phyloP scores from a whole-genome alignment of 1,284 basidiomycete species.

The Malassezia dermatis region DNA sequence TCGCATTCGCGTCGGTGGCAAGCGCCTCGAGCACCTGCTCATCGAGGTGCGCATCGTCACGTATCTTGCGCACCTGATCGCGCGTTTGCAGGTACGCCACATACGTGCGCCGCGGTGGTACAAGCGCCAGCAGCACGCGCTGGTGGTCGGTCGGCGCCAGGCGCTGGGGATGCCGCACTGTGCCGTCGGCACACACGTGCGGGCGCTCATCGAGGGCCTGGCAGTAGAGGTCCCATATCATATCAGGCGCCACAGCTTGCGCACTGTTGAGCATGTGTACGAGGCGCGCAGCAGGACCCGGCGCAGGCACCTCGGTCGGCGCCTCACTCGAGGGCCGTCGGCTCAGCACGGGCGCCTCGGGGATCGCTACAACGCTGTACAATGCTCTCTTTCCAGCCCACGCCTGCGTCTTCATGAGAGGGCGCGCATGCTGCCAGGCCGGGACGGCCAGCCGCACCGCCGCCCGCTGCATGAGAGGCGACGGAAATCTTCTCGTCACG shows the following conservation, averaged over 20 bases:
- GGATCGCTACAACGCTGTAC: slow-evolving; percentile 1
- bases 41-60: not conserved
- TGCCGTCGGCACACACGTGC: not conserved
- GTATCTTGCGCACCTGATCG: not conserved
- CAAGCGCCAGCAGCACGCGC: slow-evolving; percentile 10
- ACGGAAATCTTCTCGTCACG: not conserved
- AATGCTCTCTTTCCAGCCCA: not conserved
- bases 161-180: slow-evolving; percentile 3
- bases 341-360: not conserved
- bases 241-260: slow-evolving; percentile 1
- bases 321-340: not conserved
- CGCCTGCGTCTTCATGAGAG: not conserved
- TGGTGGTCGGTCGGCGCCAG: slow-evolving; percentile 7
- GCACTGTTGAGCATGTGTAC: not conserved
- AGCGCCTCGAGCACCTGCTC: not conserved
- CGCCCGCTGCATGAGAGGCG: slow-evolving; percentile 1
- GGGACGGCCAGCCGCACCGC: not conserved
- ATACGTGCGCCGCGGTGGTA: not conserved
- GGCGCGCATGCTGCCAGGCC: not conserved
- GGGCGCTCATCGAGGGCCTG: slow-evolving; percentile 10
- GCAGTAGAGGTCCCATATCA: slow-evolving; percentile 9
- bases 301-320: not conserved
- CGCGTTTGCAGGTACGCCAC: not conserved
- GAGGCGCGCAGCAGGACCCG: not conserved
- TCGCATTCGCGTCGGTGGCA: not conserved